Evolutionary conservation across 139 green algal species (phyloP), one percentile per base, ranked within the genome.

Genomic region (Penium margaritaceum): DNA sequence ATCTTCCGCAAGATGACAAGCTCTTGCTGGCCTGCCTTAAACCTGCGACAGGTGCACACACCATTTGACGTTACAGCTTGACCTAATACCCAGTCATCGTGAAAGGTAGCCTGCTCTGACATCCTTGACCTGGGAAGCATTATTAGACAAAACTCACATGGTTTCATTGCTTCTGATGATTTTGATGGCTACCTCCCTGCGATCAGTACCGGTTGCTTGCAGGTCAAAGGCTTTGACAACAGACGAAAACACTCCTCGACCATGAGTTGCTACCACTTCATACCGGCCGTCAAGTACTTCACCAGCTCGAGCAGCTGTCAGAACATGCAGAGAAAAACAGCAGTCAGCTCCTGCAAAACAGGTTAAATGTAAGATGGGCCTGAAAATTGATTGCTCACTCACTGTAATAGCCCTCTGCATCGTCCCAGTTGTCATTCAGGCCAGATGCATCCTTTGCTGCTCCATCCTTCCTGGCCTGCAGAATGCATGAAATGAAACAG

Each of bases 221-320:
- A 84, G 61, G 79, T 98, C 94, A 0, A 85, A 77, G 0, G 92
- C 94, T 12, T 89, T 83, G 75, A 99, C 77, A 57, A 99, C 95
- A 12, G 82, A 91, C 46, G 73, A 89, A 83, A 99, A 99, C 9
- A 98, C 95, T 34, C 95, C 95, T 78, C 89, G 89, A 65, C 95
- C 90, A 9, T 89, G 83, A 14, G 82, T 81, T 1, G 78, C 76
- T 53, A 82, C 87, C 63, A 95, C 87, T 77, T 93, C 82, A 66
- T 90, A 95, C 6, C 91, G 84, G 5, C 65, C 75, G 37, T 91
- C 86, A 43, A 97, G 85, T 24, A 96, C 72, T 79, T 97, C 94
- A 32, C 94, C 88, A 27, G 94, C 88, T 72, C 91, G 87, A 81
- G 96, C 96, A 54, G 34, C 75, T 82, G 69, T 27, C 14, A n/a